Conservation (phyloP, 1,284 basidiomycete genomes). For the Pyrrhoderma noxium region DNA sequence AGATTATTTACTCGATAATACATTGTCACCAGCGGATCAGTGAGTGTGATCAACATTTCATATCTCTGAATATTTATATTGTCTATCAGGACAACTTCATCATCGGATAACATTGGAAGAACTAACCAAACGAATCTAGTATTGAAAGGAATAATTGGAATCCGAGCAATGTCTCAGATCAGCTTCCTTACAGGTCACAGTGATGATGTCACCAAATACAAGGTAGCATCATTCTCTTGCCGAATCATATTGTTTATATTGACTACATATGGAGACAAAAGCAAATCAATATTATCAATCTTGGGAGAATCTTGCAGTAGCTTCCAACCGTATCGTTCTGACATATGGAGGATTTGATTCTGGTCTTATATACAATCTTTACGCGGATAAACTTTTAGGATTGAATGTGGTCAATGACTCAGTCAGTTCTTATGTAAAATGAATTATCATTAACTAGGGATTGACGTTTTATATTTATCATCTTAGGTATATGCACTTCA, state of each 20-base stretch:
- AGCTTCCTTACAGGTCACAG: slow-evolving; percentile 25
- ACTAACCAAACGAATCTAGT: slow-evolving; percentile 29
- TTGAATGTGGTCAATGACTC: slow-evolving; percentile 24
- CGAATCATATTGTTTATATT: slow-evolving; percentile 7
- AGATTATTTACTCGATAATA: slow-evolving; percentile 31
- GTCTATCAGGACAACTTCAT: slow-evolving; percentile 1
- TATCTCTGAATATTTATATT: too few relatives aligned
- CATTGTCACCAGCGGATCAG: slow-evolving; percentile 30
- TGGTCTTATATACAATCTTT: slow-evolving; percentile 42
- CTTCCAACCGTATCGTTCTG: background rate
- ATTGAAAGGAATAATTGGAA: slow-evolving; percentile 37
- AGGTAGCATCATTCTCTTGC: background rate
- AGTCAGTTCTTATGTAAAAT: too few relatives aligned
- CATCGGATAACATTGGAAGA: slow-evolving; percentile 2
- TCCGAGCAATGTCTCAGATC: slow-evolving; percentile 36
- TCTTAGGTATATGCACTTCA: slow-evolving; percentile 9
- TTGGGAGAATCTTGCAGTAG: slow-evolving; percentile 5
- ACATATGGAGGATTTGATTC: slow-evolving; percentile 21
- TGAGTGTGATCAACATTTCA: too few relatives aligned
- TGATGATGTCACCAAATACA: slow-evolving; percentile 20
- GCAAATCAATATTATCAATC: slow-evolving; percentile 5
- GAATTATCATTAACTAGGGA: too few relatives aligned
- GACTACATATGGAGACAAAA: background rate
- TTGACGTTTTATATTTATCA: too few relatives aligned
- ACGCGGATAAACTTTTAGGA: slow-evolving; percentile 33